Conservation (phyloP, 805 yeast genomes). For the Wickerhamiella occidentalis region DNA sequence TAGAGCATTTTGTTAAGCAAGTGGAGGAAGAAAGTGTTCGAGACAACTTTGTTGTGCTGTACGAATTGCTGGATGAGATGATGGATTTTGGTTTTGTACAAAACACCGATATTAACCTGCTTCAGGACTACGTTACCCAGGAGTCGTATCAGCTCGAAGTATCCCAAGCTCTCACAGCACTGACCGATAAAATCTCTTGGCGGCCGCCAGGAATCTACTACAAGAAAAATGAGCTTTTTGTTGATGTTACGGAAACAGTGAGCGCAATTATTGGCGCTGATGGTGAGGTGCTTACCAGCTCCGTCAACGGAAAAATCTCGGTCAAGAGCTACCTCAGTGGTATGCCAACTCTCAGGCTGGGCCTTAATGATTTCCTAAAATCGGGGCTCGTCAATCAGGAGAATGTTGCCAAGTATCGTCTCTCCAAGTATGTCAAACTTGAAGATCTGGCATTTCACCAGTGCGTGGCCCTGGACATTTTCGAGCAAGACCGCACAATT, state of each 20-base stretch:
- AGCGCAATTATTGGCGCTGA: slow-evolving; percentile 54
- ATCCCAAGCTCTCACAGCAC: slow-evolving; percentile 53
- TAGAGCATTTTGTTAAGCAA: slow-evolving; percentile 36
- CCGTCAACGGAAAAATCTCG: slow-evolving; percentile 58
- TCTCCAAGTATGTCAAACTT: slow-evolving; percentile 30
- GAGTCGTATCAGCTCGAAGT: slow-evolving; percentile 34
- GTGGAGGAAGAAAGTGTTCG: slow-evolving; percentile 48
- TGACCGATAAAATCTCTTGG: slow-evolving; percentile 77
- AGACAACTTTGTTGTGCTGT: slow-evolving; percentile 63
- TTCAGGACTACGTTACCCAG: slow-evolving; percentile 65
- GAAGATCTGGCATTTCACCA: slow-evolving; percentile 74
- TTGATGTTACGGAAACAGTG: slow-evolving; percentile 69
- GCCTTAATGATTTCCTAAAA: slow-evolving; percentile 40
- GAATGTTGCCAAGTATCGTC: slow-evolving; percentile 20
- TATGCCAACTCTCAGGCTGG: slow-evolving; percentile 73
- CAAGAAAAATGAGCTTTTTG: slow-evolving; percentile 78
- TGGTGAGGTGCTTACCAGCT: slow-evolving; percentile 48
- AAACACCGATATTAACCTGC: slow-evolving; percentile 63
- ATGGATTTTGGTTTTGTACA: slow-evolving; percentile 84
- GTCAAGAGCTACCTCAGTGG: slow-evolving; percentile 75
- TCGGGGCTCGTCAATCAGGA: slow-evolving; percentile 13
- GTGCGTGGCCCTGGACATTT: slow-evolving; percentile 63
- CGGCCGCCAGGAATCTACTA: slow-evolving; percentile 83
- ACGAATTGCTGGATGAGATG: slow-evolving; percentile 80
- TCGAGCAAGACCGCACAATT: slow-evolving; percentile 46